phyloP scores from a whole-genome alignment of 23 red algal species.

The Gracilaria caudata region DNA sequence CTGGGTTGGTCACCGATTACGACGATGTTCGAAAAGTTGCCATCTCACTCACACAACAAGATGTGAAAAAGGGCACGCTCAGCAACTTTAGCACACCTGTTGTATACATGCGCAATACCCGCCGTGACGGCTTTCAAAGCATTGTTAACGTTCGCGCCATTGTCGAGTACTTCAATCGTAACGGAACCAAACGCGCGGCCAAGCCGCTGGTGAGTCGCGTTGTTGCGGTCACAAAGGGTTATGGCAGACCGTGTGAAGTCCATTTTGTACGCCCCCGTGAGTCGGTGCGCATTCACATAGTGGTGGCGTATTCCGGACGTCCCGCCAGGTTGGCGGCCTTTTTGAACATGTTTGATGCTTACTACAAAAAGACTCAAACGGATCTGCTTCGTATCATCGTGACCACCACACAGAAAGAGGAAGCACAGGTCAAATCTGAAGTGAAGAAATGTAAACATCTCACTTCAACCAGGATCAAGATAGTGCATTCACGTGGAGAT shows the following conservation, averaged over 20 bases:
- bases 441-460: slow-evolving; percentile 27
- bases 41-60: slow-evolving; percentile 41
- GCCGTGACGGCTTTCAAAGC: slow-evolving; percentile 37
- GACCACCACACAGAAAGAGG: slow-evolving; percentile 40
- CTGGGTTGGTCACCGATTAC: slow-evolving; percentile 35
- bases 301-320: slow-evolving; percentile 46
- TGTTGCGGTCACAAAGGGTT: slow-evolving; percentile 53
- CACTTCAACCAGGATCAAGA: slow-evolving; percentile 24
- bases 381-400: slow-evolving; percentile 47
- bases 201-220: slow-evolving; percentile 31
- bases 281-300: slow-evolving; percentile 44
- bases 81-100: slow-evolving; percentile 32
- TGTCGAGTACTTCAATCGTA: slow-evolving; percentile 2
- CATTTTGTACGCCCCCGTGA: slow-evolving; percentile 47
- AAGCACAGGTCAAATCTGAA: not conserved
- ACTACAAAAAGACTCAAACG: slow-evolving; percentile 36
- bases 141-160: slow-evolving; percentile 47
- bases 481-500: slow-evolving; percentile 47
- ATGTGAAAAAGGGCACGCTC: slow-evolving; percentile 23
- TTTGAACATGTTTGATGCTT: slow-evolving; percentile 40
- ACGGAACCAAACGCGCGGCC: slow-evolving; percentile 9
- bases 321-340: slow-evolving; percentile 50
- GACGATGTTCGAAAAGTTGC: slow-evolving; percentile 55
- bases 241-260: slow-evolving; percentile 50
- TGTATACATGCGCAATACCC: slow-evolving; percentile 55